Evolutionary conservation across 148 eudicot species (phyloP).

Genomic region (Suaeda aralocaspica): DNA sequence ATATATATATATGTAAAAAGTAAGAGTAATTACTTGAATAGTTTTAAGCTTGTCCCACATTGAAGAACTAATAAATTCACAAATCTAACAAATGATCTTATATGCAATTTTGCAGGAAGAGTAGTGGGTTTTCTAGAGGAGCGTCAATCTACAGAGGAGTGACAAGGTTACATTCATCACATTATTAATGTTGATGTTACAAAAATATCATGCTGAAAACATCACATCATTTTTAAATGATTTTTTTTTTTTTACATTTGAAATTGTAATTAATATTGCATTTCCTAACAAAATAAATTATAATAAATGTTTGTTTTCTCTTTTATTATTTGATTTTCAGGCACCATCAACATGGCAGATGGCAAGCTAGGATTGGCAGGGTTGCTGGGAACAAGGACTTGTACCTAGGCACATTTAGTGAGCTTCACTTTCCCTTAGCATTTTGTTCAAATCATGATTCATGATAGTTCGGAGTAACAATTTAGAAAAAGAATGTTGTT

Average conservation of each 20-base stretch:
- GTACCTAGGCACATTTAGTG: slow-evolving; percentile 91
- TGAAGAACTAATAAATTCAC: background rate
- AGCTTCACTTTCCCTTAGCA: slow-evolving; percentile 18
- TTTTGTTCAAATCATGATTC: no score
- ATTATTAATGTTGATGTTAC: no score
- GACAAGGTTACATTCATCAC: slow-evolving; percentile 49
- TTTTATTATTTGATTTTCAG: slow-evolving; percentile 31
- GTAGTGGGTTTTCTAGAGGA: slow-evolving; percentile 95
- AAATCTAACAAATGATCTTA: background rate
- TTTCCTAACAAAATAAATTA: background rate
- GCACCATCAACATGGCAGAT: slow-evolving; percentile 97
- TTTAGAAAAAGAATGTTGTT: no score
- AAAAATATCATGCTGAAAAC: no score
- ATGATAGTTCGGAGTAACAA: no score
- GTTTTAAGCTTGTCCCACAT: no score
- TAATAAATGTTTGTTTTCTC: slow-evolving; percentile 13
- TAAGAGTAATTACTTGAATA: no score
- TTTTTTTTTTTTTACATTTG: background rate
- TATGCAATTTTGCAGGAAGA: slow-evolving; percentile 50
- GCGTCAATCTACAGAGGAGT: slow-evolving; percentile 97
- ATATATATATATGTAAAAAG: no score
- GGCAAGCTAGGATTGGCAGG: slow-evolving; percentile 96
- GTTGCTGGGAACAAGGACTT: slow-evolving; percentile 97
- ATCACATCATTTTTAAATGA: slow-evolving; percentile 8
- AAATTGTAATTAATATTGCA: slow-evolving; percentile 3